Evolutionary conservation across 257 asterid species (phyloP), one percentile per base, ranked within the genome.

Genomic region (Solanum etuberosum): DNA sequence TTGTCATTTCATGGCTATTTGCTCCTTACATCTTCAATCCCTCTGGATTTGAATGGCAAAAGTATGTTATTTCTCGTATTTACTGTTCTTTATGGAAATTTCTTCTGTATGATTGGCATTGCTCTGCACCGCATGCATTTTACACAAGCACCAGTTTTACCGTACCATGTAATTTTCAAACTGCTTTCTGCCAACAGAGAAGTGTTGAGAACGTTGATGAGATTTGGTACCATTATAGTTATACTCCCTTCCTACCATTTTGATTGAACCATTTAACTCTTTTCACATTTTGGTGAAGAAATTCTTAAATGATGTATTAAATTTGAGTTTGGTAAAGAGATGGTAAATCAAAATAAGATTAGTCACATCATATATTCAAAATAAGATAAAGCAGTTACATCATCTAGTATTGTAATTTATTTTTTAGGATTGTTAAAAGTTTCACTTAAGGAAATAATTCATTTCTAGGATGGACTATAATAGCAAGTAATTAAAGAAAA

Each of bases 1-100:
- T 97, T 87, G 99, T 97, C 84, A 91, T 97, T 86, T 97, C 99
- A 70, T 97, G 99, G 99, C 98, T 97, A 87, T 97, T 95, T 83
- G 99, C 99, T 43, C 99, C 99, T 20, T 97, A 96, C 85, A 93
- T 97, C 87, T 97, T 97, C 93, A 97, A 97, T 89, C 99, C 99
- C 70, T 97, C 99, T 84, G 99, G 99, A 87, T 97, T 97, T 86
- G 99, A 97, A 89, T 97, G 99, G 99, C 99, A 97, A 88, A 97
- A 97, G 99, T 97, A 92, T 91, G 98, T 94, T 86, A 18, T 88
- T 54, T 88, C 85, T 84, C 15, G 27, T 15, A 3, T 80, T 48
- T 46, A 57, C 27, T 82, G 46, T 70, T 77, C 61, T 71, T 77
- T 89, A 15, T 42, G 77, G 46, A 61, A 83, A 87, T 37, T 87